Percentiles rank a stretch among this genome's conserved stretches.
Evolutionary conservation across 2,329 filamentous ascomycete species (phyloP).

Genomic region (Aspergillus eucalypticola): DNA sequence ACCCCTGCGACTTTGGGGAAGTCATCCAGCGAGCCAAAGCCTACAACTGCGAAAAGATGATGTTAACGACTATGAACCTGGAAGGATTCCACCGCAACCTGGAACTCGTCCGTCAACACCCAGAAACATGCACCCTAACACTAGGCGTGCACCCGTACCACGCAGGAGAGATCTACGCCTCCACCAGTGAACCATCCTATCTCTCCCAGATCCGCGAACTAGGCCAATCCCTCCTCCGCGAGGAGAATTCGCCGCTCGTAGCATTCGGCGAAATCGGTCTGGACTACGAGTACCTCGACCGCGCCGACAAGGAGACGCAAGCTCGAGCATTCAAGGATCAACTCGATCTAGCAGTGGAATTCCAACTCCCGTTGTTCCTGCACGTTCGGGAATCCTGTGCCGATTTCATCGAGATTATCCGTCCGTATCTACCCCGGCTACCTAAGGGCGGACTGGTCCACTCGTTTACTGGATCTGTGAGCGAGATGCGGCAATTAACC

Average conservation of each 20-base stretch:
- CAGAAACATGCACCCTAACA: conserved; percentile 47
- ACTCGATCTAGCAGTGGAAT: conserved; percentile 41
- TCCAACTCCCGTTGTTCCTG: conserved; percentile 36
- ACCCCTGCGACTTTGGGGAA: conserved; percentile 47
- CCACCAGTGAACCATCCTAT: conserved; percentile 7
- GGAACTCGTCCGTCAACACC: conserved; percentile 33
- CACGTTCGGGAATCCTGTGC: conserved; percentile 46
- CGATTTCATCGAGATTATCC: conserved; percentile 47
- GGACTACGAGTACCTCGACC: conserved; percentile 51
- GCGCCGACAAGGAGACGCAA: conserved; percentile 47
- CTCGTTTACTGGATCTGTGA: conserved; percentile 75
- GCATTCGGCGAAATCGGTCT: conserved; percentile 55
- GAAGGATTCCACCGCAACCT: conserved; percentile 45
- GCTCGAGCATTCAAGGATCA: conserved; percentile 45
- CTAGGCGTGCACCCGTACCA: conserved; percentile 56
- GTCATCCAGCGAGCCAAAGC: conserved; percentile 23
- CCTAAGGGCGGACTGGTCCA: conserved; percentile 70
- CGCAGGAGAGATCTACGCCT: conserved; percentile 45
- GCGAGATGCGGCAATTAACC: conserved; percentile 43
- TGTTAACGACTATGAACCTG: conserved; percentile 43
- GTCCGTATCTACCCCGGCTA: conserved; percentile 40
- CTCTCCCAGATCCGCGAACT: conserved; percentile 22
- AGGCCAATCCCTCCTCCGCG: conserved; percentile 24
- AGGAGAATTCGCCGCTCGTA: conserved; percentile 35
- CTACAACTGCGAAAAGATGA: conserved; percentile 24